Conservation (phyloP, 805 yeast species). For the Sugiyamaella floridensis region DNA sequence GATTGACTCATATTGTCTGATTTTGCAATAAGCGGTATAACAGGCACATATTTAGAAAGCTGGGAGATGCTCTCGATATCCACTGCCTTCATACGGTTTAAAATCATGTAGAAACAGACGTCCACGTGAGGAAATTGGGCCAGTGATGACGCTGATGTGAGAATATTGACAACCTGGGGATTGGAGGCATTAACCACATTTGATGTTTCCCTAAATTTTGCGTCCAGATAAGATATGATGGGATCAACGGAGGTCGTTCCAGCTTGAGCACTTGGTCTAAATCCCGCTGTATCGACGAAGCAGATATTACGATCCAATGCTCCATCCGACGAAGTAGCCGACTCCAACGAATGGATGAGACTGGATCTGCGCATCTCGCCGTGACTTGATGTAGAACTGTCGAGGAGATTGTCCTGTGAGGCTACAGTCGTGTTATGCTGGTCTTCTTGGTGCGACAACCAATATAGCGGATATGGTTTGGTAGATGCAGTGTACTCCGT, state of each 20-base stretch:
- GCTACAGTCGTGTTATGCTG: neutral
- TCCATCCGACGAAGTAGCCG: constrained; percentile 13
- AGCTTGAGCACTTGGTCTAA: constrained; percentile 14
- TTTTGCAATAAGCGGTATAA: constrained; percentile 20
- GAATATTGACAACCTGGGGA: constrained; percentile 16
- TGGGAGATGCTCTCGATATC: constrained; percentile 18
- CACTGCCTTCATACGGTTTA: constrained; percentile 12
- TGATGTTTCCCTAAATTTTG: constrained; percentile 18
- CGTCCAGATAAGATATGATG: constrained; percentile 20
- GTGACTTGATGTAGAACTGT: neutral
- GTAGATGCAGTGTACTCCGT: constrained; percentile 20
- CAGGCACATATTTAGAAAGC: constrained; percentile 18
- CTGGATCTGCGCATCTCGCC: constrained; percentile 8
- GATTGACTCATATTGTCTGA: constrained; percentile 12
- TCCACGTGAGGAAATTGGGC: constrained; percentile 21
- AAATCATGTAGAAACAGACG: constrained; percentile 20
- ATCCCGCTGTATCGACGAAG: constrained; percentile 22
- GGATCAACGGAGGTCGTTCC: constrained; percentile 12
- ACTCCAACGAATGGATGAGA: constrained; percentile 12
- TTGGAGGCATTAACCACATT: constrained; percentile 16
- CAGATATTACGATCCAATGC: constrained; percentile 21
- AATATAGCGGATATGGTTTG: constrained; percentile 20
- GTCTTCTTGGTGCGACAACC: constrained; percentile 8
- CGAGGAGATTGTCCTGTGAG: neutral
- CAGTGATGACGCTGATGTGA: constrained; percentile 19